Percentiles rank a stretch among this genome's conserved stretches.
Conservation (phyloP, 495 filamentous ascomycete genomes). For the Talaromyces liani region DNA sequence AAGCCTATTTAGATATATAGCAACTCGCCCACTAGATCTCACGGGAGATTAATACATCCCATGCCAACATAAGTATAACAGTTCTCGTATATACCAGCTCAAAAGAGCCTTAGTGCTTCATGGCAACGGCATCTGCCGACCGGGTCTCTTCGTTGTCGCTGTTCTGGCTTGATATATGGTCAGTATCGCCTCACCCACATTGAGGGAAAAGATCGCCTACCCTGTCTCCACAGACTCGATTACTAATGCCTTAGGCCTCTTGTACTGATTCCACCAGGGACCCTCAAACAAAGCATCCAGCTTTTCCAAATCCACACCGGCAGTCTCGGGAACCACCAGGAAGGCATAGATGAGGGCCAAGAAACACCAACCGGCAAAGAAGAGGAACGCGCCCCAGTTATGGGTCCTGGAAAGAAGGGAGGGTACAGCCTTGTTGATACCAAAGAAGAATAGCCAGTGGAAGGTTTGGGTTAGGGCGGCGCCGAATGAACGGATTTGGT, state of each 20-base stretch:
- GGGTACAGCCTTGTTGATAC: slow-evolving; percentile 11
- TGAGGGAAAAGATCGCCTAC: too few species aligned
- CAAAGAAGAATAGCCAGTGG: slow-evolving; percentile 16
- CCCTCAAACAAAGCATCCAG: slow-evolving; percentile 3
- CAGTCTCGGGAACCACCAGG: slow-evolving; percentile 6
- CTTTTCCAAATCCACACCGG: not conserved
- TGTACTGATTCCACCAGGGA: slow-evolving; percentile 3
- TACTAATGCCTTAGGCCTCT: not conserved
- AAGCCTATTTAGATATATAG: too few species aligned
- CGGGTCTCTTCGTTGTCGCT: too few species aligned
- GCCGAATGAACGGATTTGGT: slow-evolving; percentile 18
- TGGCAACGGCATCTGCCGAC: too few species aligned
- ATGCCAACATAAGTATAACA: too few species aligned
- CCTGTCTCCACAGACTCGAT: not conserved
- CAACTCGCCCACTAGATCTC: too few species aligned
- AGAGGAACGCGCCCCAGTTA: slow-evolving; percentile 19
- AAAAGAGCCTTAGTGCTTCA: too few species aligned
- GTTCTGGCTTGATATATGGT: too few species aligned
- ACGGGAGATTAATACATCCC: too few species aligned
- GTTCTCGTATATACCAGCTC: too few species aligned
- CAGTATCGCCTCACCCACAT: too few species aligned
- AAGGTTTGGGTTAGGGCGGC: slow-evolving; percentile 12
- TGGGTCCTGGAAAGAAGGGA: slow-evolving; percentile 8
- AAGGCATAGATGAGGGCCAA: slow-evolving; percentile 13
- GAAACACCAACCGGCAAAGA: slow-evolving; percentile 16